Base-by-base conservation (phyloP, 805 yeast species). In the Myxozyma geophila region DNA sequence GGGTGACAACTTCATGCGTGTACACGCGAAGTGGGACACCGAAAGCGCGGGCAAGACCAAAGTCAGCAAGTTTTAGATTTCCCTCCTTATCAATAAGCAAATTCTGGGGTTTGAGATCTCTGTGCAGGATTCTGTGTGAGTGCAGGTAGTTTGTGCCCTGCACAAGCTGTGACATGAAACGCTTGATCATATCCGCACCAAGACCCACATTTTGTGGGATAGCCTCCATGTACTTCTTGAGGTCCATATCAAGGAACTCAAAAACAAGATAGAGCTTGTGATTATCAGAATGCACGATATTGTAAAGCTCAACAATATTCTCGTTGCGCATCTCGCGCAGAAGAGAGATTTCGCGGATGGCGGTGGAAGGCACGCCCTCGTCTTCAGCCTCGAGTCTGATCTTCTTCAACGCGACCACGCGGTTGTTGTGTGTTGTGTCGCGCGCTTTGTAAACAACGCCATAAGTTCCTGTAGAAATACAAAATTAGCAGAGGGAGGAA, bases 311-410 rank as follows among this genome's bases (percentile, higher is more conserved):
- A 28, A 95, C 98, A 58, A 93, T 92, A 76, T 93, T 92, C 66
- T 91, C 96, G 77, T 95, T 97, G 68, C 90, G 85, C 82, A 95
- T 83, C 75, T 95, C 99, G 75, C 95, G 93, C 77, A 95, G 83
- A 52, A 95, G 81, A 1, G 98, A 93, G 70, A 95, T 95, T 75
- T 95, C 99, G 71, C 99, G 83, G 63, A 95, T 95, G 6, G 99
- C 98, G 0, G 99, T 95, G 1, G 98, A 92, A 1, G 99, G 99
- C 23, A 96, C 98, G 19, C 99, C 99, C 76, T 95, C 99, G 76
- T 91, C 96, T 76, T 95, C 99, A 21, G 96, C 90, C 75, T 95
- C 99, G 58, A 95, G 79, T 63, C 98, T 85, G 75, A 95, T 96
- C 78, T 95, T 96, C 77, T 95, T 95, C 70, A 95, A 80, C 0